phyloP scores from a whole-genome alignment of 306 rosid species.

The Quercus rubra region DNA sequence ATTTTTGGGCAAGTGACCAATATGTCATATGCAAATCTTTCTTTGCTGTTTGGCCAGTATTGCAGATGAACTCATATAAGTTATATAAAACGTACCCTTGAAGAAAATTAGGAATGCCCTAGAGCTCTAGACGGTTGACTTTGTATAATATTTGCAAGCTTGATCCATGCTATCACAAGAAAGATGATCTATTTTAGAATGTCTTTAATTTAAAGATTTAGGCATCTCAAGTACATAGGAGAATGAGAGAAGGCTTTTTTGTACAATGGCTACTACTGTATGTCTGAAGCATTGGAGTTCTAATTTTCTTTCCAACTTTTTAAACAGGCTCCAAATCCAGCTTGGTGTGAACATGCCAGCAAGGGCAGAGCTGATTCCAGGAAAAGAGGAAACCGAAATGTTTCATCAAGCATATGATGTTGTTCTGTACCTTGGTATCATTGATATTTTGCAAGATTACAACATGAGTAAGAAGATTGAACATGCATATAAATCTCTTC shows the following conservation, averaged over 20 bases:
- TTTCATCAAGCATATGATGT: constrained; percentile 83
- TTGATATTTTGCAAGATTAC: constrained; percentile 93
- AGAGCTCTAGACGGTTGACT: not conserved
- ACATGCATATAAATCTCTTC: constrained; percentile 82
- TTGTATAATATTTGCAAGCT: not conserved
- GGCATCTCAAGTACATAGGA: constrained; percentile 1
- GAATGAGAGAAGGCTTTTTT: constrained; percentile 1
- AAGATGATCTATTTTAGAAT: not conserved
- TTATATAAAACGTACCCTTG: not conserved
- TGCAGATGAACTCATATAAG: not conserved
- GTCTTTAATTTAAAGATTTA: not conserved
- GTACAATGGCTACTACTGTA: not conserved
- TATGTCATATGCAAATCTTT: too few species aligned
- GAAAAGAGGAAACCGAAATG: constrained; percentile 53
- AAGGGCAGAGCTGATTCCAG: constrained; percentile 87
- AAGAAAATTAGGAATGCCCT: not conserved
- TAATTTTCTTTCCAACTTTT: constrained; percentile 1
- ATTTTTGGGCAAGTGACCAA: not conserved
- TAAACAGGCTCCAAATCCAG: constrained; percentile 88
- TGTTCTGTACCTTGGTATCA: constrained; percentile 89
- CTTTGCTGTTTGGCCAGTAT: not conserved
- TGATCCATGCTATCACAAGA: not conserved
- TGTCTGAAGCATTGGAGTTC: constrained; percentile 5
- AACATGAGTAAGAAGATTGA: constrained; percentile 90
- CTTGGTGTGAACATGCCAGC: constrained; percentile 99